A percentile compares a stretch with the other conserved stretches of the same genome.
These are phyloP conservation scores for Leccinum rimulosum DNA, from an alignment of 768 basidiomycete genomes.

Conservation along the genomic window DNA sequence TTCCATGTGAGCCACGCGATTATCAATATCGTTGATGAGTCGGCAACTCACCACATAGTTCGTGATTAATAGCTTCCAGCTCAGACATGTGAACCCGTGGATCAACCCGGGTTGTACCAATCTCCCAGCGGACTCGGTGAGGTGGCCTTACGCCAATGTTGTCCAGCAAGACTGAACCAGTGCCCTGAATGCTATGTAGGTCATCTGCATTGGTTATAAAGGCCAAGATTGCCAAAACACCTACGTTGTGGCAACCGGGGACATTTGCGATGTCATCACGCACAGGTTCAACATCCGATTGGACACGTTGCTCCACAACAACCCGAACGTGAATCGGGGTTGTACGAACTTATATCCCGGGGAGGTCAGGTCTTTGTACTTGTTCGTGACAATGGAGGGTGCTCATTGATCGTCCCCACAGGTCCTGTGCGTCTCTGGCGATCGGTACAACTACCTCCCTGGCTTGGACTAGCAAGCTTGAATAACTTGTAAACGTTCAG, in stretches of 20 bases:
- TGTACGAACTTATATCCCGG: neutral
- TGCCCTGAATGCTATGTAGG: conserved; percentile 19
- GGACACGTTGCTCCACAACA: neutral
- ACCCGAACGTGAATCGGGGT: neutral
- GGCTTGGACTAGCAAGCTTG: neutral
- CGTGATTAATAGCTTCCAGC: conserved; percentile 46
- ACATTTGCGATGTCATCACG: neutral
- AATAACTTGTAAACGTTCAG: neutral
- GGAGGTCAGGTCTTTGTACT: neutral
- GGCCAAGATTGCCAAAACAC: conserved; percentile 50
- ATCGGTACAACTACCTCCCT: neutral
- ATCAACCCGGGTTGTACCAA: too few species aligned
- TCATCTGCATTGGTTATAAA: conserved; percentile 52
- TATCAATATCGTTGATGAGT: neutral
- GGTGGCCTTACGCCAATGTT: neutral
- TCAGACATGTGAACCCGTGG: conserved; percentile 55
- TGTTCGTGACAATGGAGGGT: neutral
- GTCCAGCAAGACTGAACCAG: neutral
- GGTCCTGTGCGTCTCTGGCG: neutral
- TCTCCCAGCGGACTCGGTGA: conserved; percentile 21
- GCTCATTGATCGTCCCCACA: neutral
- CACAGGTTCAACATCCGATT: neutral
- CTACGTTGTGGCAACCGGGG: neutral
- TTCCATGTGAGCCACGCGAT: neutral
- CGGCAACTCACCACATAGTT: neutral